phyloP scores from a whole-genome alignment of 2,329 filamentous ascomycete species.

The Incumbomyces lentus region DNA sequence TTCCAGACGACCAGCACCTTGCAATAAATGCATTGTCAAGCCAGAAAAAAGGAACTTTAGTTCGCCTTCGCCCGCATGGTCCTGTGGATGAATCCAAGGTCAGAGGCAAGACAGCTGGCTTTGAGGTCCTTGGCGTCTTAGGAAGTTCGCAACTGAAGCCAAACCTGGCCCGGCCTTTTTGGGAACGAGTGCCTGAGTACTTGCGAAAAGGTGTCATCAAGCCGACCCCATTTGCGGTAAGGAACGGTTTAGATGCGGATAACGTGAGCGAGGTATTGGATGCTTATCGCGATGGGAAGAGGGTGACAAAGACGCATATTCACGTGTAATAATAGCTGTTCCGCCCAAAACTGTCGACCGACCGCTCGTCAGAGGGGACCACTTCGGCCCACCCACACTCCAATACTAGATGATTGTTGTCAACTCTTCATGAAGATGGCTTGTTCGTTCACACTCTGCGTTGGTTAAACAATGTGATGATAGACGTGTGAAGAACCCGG shows the following conservation, averaged over 20 bases:
- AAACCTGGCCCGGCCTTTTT: slow-evolving; percentile 11
- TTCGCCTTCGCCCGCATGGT: slow-evolving; percentile 16
- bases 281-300: slow-evolving; percentile 29
- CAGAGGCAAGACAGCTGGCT: slow-evolving; percentile 25
- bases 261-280: slow-evolving; percentile 31
- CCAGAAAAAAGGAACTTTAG: slow-evolving; percentile 27
- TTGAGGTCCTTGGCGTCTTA: slow-evolving; percentile 24
- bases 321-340: slow-evolving; percentile 5
- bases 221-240: slow-evolving; percentile 24
- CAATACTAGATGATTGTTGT: no score
- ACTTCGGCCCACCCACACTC: no score
- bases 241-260: slow-evolving; percentile 26
- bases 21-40: slow-evolving; percentile 27
- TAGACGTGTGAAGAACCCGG: no score
- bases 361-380: no score
- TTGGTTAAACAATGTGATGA: no score
- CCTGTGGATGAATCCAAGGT: slow-evolving; percentile 23
- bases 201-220: slow-evolving; percentile 18
- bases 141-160: slow-evolving; percentile 23
- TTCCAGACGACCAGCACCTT: slow-evolving; percentile 8
- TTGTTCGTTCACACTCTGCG: no score
- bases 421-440: no score
- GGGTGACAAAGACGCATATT: slow-evolving; percentile 23
- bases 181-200: slow-evolving; percentile 11
- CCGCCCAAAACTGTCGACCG: no score